phyloP scores from a whole-genome alignment of 495 filamentous ascomycete genomes.

The Aspergillus sparsus region DNA sequence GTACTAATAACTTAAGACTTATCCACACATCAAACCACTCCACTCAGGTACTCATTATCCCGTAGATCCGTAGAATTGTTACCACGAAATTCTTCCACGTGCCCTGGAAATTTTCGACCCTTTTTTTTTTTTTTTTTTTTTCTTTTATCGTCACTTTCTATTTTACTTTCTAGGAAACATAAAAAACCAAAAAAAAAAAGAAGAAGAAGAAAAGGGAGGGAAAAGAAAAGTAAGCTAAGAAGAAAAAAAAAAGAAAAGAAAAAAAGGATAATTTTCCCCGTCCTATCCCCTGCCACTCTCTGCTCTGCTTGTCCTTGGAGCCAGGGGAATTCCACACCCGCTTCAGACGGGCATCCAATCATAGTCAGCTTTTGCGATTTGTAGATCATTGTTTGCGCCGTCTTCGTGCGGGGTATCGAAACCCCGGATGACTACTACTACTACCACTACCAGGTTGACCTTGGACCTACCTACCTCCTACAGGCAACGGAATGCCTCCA shows the following conservation, averaged over 20 bases:
- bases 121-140: too few relatives aligned
- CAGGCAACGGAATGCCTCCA: not conserved
- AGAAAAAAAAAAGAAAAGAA: too few relatives aligned
- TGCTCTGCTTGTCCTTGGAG: not conserved
- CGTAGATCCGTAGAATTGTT: too few relatives aligned
- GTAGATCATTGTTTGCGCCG: not conserved
- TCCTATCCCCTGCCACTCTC: not conserved
- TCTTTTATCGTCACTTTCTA: too few relatives aligned
- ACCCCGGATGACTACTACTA: not conserved
- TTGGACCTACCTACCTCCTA: not conserved
- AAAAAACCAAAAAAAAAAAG: not conserved
- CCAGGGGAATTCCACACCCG: not conserved
- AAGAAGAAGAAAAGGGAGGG: not conserved
- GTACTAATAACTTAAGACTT: too few relatives aligned
- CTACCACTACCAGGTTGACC: too few relatives aligned
- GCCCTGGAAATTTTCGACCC: too few relatives aligned
- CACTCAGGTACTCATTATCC: too few relatives aligned
- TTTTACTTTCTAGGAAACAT: too few relatives aligned
- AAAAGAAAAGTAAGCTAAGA: not conserved
- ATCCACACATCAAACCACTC: too few relatives aligned
- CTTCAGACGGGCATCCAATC: not conserved
- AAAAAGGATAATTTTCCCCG: too few relatives aligned
- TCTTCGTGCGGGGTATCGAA: conserved; percentile 10
- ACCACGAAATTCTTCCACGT: too few relatives aligned
- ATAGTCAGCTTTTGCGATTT: not conserved